These are phyloP conservation scores for Globisporangium emineosum DNA, from an alignment of 352 stramenopile species.

Conservation along the genomic window DNA sequence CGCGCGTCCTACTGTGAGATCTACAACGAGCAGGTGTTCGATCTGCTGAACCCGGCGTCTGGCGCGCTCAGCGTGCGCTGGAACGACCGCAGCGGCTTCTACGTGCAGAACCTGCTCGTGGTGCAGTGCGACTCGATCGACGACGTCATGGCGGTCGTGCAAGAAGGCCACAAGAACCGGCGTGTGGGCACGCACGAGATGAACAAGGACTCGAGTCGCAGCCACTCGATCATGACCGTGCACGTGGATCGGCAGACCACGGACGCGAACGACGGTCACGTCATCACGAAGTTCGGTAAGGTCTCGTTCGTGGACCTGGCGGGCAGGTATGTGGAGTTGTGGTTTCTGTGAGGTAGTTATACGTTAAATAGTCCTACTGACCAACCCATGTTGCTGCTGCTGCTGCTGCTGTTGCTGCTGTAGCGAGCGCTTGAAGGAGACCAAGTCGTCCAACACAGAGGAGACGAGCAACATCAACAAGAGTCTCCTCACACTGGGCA, in stretches of 20 bases:
- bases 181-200: constrained; percentile 65
- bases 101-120: constrained; percentile 74
- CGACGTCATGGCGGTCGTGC: constrained; percentile 69
- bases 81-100: constrained; percentile 73
- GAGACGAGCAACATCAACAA: constrained; percentile 87
- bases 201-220: constrained; percentile 82
- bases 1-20: constrained; percentile 80
- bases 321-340: constrained; percentile 28
- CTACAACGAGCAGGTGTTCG: constrained; percentile 84
- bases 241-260: constrained; percentile 62
- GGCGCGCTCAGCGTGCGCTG: constrained; percentile 66
- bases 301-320: constrained; percentile 82
- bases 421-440: constrained; percentile 73
- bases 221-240: constrained; percentile 73
- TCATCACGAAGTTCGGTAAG: constrained; percentile 65
- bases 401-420: neutral
- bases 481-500: constrained; percentile 75
- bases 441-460: constrained; percentile 62
- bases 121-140: constrained; percentile 72
- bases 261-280: constrained; percentile 42
- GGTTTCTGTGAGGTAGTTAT: neutral
- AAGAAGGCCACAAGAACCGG: constrained; percentile 71
- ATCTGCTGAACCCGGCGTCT: constrained; percentile 65
- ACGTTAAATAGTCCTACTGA: neutral
- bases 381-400: too few relatives aligned